Conservation (phyloP, 306 rosid genomes). For the Quercus mongolica region DNA sequence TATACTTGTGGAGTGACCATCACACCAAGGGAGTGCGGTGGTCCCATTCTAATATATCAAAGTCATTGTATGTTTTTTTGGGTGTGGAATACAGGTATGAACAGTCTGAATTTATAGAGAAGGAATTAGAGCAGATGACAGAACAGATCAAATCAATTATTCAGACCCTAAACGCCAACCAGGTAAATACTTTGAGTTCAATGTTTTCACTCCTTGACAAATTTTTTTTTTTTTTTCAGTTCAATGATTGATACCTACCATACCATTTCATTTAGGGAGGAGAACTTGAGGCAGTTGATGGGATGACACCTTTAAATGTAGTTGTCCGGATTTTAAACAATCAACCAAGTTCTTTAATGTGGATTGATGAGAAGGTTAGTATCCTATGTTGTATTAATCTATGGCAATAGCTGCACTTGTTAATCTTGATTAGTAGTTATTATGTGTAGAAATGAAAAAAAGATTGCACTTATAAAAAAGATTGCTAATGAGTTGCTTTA, state of each 20-base stretch:
- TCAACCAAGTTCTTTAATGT: conserved; percentile 83
- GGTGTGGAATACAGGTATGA: conserved; percentile 58
- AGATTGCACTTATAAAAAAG: too few relatives aligned
- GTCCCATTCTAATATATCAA: not conserved
- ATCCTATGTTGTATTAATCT: conserved; percentile 4
- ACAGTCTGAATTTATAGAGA: conserved; percentile 84
- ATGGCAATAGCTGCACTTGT: not conserved
- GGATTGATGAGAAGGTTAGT: conserved; percentile 92
- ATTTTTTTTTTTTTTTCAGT: not conserved
- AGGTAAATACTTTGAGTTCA: conserved; percentile 44
- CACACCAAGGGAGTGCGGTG: too few relatives aligned
- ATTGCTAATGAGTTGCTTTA: too few relatives aligned
- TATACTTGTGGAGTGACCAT: too few relatives aligned
- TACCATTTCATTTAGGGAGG: conserved; percentile 56
- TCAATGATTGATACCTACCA: too few relatives aligned
- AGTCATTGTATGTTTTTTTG: not conserved
- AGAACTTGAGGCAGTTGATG: conserved; percentile 68
- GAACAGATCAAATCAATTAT: conserved; percentile 87
- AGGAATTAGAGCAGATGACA: conserved; percentile 91
- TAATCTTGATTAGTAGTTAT: not conserved
- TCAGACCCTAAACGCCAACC: conserved; percentile 77
- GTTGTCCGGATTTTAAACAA: too few relatives aligned
- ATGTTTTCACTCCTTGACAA: not conserved
- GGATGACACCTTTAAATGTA: conserved; percentile 75
- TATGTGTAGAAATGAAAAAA: not conserved